Evolutionary conservation across 768 basidiomycete genomes (phyloP), one percentile per base, ranked within the genome.

Genomic region (Myochromella boudieri): DNA sequence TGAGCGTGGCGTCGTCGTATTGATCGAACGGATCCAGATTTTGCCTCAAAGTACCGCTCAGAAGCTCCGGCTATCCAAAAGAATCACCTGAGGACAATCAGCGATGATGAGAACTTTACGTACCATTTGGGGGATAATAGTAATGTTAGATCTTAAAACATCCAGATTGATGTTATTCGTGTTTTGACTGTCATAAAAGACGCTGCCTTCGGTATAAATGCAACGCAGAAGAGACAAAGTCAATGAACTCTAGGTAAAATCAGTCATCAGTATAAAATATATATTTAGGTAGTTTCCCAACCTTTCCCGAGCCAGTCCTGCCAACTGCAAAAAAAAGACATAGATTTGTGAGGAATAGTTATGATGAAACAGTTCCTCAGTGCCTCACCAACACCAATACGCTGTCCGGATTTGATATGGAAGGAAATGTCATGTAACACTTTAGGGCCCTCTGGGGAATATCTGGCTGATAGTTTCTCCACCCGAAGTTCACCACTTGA

Each of bases 1-100:
- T 72, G 42, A 74, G 47, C 12, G 53, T 63, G 1, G 61, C 62
- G 58, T 85, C 84, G 3, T 81, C 76, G 50, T 81, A 72, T 42
- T 80, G 73, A 10, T 72, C 67, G 54, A 85, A 85, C 0, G 82
- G 84, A 57, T 87, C 85, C n/a, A 86, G 61, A 56, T 88, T 87
- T 50, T 75, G 75, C 8, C 85, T 67, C 1, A 87, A 64, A 3
- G 80, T 78, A 20, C 85, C 85, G 21, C 75, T 72, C 48, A 85
- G 75, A 14, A 87, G 70, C 43, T 72, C 72, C 40, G 72, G 71
- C 72, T 74, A 42, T 18, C 3, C 25, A 29, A 18, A 45, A 20
- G 14, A 26, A 34, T 31, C 29, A 8, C 29, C 29, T 17, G 18
- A 14, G 18, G 14, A n/a, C 14, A 34, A 34, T 4, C 11, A 27